Evolutionary conservation across 106 monocot species (phyloP).

Genomic region (Amphibolis antarctica): DNA sequence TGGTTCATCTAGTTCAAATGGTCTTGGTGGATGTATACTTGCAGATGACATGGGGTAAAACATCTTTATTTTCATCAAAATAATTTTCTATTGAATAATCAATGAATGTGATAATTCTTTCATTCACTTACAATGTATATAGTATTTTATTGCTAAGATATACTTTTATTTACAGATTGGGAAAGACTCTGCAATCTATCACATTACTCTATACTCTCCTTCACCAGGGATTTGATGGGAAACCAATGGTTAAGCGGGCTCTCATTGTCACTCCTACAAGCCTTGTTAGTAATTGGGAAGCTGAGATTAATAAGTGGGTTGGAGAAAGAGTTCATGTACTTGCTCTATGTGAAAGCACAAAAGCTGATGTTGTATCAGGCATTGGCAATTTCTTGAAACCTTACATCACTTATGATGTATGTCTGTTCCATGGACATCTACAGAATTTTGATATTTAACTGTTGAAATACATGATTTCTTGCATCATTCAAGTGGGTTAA

Average conservation of each 20-base stretch:
- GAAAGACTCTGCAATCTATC: slow-evolving; percentile 97
- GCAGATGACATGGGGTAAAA: slow-evolving; percentile 99
- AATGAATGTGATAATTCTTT: background rate
- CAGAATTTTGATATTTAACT: slow-evolving; percentile 1
- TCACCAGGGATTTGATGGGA: slow-evolving; percentile 85
- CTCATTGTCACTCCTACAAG: slow-evolving; percentile 96
- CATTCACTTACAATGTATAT: background rate
- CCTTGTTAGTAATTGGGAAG: slow-evolving; percentile 98
- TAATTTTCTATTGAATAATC: background rate
- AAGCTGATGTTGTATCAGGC: slow-evolving; percentile 82
- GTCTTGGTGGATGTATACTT: slow-evolving; percentile 90
- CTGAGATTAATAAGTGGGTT: slow-evolving; percentile 95
- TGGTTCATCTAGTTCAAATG: slow-evolving; percentile 61
- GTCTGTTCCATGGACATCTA: background rate
- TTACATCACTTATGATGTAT: slow-evolving; percentile 52
- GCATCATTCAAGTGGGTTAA: background rate
- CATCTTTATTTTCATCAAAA: background rate
- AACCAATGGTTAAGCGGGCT: slow-evolving; percentile 75
- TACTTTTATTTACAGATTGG: slow-evolving; percentile 39
- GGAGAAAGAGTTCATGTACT: slow-evolving; percentile 58
- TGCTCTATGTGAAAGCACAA: slow-evolving; percentile 90
- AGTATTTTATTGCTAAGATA: background rate
- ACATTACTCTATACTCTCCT: slow-evolving; percentile 89
- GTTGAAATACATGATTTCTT: background rate
- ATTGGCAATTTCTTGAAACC: slow-evolving; percentile 75